Base-by-base conservation (phyloP, 352 stramenopile species). In the Salisapilia sapeloensis region DNA sequence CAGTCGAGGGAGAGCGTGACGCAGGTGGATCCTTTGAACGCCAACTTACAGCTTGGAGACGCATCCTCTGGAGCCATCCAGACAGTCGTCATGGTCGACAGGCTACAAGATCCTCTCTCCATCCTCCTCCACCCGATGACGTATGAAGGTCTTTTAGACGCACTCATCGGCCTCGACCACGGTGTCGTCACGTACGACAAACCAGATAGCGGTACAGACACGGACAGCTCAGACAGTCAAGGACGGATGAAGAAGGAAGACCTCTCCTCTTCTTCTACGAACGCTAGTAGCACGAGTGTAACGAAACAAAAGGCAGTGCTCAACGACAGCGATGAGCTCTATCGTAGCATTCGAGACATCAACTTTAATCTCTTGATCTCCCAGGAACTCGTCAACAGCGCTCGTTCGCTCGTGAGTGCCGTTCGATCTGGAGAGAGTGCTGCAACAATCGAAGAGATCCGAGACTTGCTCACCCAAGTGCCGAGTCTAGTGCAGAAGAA, bases 41-140 rank as follows among this genome's bases (percentile, higher is more conserved):
- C 20, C 4, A 15, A 16, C 12, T 13, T n/a, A 4, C 17, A 14
- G 11, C 12, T n/a, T 1, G 33, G 44, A 11, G 34, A 23, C 20
- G 27, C 28, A 22, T 16, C 21, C 0, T 6, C 29, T 5, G 6
- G 20, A 9, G 23, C 35, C 4, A 63, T 85, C 20, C 50, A 79
- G 19, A 74, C 65, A 29, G 35, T 80, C 6, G 54, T 86, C 12
- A 35, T 86, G 12, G 55, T 86, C 27, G 72, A 87, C 35, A 54
- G 72, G 2, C 77, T 81, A 63, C 56, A 84, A 35, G 67, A 89
- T 29, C 72, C 67, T 14, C 44, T 83, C 41, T 81, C 72, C 4
- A 79, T 89, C 65, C 34, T 89, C 37, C 44, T 85, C 17, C 84
- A 67, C 15, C 72, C 72, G 14, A 81, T 89, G 66, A 81, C 65